Percentiles rank a stretch among this genome's conserved stretches.
These are phyloP conservation scores for Kondoa subrosea DNA, from an alignment of 768 basidiomycete species.

Conservation along the genomic window DNA sequence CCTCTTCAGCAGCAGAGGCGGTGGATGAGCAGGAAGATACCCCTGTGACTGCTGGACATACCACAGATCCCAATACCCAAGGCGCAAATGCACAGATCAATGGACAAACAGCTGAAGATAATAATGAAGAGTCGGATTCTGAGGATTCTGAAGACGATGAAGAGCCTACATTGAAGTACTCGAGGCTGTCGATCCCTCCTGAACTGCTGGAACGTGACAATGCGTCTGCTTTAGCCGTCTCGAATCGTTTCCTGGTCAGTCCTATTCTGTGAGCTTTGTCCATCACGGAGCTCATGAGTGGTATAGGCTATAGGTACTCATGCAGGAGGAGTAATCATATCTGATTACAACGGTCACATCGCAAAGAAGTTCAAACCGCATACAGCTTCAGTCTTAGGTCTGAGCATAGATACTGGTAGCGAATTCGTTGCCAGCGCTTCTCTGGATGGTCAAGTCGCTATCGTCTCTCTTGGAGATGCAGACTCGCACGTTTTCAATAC, in stretches of 20 bases:
- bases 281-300: not conserved
- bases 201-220: constrained; percentile 11
- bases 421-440: constrained; percentile 86
- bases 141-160: constrained; percentile 13
- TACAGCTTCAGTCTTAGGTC: constrained; percentile 66
- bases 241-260: constrained; percentile 8
- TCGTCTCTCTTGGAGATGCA: constrained; percentile 59
- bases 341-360: constrained; percentile 59
- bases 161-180: constrained; percentile 17
- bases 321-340: constrained; percentile 72
- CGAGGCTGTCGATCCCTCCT: not conserved
- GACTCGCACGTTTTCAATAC: constrained; percentile 77
- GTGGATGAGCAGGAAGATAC: no score
- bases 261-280: not conserved
- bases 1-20: no score
- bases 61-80: not conserved
- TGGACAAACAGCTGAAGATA: not conserved
- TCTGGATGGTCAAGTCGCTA: constrained; percentile 82
- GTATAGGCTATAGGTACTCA: constrained; percentile 77
- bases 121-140: constrained; percentile 10
- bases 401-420: constrained; percentile 62
- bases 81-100: constrained; percentile 5
- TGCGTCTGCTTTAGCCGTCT: constrained; percentile 19
- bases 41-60: not conserved
- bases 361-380: constrained; percentile 85